Evolutionary conservation across 768 basidiomycete genomes (phyloP), one percentile per base, ranked within the genome.

Genomic region (Suillus americanus): DNA sequence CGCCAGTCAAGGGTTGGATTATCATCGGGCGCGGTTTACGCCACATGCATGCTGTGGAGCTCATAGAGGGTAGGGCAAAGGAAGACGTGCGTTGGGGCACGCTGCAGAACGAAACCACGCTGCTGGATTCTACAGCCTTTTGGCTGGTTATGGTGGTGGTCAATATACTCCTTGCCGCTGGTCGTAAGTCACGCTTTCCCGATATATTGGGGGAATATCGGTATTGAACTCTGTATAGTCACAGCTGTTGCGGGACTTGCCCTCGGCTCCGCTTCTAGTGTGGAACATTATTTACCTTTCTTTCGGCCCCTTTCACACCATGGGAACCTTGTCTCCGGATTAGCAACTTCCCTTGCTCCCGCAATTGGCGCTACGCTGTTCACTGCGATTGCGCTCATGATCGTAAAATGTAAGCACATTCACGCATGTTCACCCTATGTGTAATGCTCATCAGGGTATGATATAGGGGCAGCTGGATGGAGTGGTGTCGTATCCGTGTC

Each of bases 51-150:
- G 86, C 86, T 2, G 75, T 89, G 6, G 79, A 90, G 71, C 77
- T 89, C 41, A 92, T 95, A 28, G 89, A 91, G 71, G 92, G 92
- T 2, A 78, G 89, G 64, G 89, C 91, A 16, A 92, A 91, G 74
- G 91, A 94, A 70, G 92, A 94, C 73, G 86, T 95, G 41, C 78
- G 89, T 62, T 95, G 92, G 91, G 86, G 88, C 64, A 86, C 90
- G 30, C 77, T 94, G 57, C 89, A 91, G 74, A 81, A 83, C 65
- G 83, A 86, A 72, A 78, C 83, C 45, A 82, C 78, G 41, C 62
- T 72, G 57, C 65, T 84, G 65, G 84, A 86, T 67, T 72, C 73
- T 25, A 64, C 81, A 37, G 81, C 82, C 3, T 84, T 89, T 67
- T 91, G 90, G 89, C 75, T 80, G 20, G 77, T 88, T 23, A 78